Conservation (phyloP, 2,329 filamentous ascomycete genomes). For the Karstenula rhodostoma region DNA sequence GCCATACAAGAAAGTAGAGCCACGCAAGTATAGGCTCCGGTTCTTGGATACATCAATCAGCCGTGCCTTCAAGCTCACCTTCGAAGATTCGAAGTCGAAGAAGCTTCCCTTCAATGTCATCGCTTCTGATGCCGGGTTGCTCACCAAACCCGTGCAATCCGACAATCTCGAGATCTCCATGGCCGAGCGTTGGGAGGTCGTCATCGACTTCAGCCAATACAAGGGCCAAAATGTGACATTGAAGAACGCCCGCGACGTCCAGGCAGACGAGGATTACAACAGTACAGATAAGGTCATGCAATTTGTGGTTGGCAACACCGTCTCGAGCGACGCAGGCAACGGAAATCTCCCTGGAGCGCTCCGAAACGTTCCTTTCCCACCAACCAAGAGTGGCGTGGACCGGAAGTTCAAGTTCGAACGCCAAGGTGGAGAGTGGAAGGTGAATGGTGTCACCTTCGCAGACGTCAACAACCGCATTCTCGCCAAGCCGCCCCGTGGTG, state of each 20-base stretch:
- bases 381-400: conserved; percentile 39
- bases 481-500: conserved; percentile 43
- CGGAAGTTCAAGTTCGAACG: conserved; percentile 46
- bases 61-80: conserved; percentile 60
- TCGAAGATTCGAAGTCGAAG: conserved; percentile 49
- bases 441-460: conserved; percentile 44
- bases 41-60: conserved; percentile 57
- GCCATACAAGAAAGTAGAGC: conserved; percentile 67
- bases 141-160: conserved; percentile 53
- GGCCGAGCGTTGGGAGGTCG: conserved; percentile 67
- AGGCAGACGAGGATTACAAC: conserved; percentile 60
- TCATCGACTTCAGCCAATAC: conserved; percentile 64
- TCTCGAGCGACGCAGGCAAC: conserved; percentile 30
- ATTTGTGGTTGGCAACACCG: conserved; percentile 56
- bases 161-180: conserved; percentile 60
- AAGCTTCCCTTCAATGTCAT: conserved; percentile 63
- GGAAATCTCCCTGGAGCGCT: conserved; percentile 40
- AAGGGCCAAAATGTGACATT: conserved; percentile 61
- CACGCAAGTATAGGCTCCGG: conserved; percentile 67
- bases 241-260: conserved; percentile 56
- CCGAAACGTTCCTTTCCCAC: conserved; percentile 44
- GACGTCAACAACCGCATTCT: conserved; percentile 43
- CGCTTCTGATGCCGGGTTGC: conserved; percentile 59
- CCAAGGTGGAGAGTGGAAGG: conserved; percentile 38
- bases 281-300: conserved; percentile 54